Conservation (phyloP, 768 basidiomycete genomes). For the Piloderma croceum region DNA sequence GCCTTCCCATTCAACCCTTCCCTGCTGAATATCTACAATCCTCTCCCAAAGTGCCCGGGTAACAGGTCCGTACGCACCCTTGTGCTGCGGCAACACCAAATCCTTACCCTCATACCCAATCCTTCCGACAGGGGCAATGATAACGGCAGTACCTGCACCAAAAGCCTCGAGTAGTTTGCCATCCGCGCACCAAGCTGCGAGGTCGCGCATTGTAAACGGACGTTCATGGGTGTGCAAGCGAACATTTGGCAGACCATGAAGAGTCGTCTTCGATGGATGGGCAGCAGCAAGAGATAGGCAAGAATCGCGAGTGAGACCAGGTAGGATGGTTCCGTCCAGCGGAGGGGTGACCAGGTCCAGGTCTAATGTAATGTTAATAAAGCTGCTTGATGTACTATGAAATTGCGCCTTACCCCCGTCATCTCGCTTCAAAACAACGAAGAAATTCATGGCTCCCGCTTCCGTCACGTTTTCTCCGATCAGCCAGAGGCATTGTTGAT, state of each 20-base stretch:
- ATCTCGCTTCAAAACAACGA: conserved; percentile 67
- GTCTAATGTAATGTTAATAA: conserved; percentile 39
- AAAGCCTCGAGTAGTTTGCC: conserved; percentile 77
- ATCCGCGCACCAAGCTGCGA: conserved; percentile 50
- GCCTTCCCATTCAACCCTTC: conserved; percentile 45
- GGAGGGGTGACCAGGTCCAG: conserved; percentile 85
- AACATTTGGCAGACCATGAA: conserved; percentile 42
- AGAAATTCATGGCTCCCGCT: conserved; percentile 93
- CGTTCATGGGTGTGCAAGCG: conserved; percentile 62
- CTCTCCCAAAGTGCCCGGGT: conserved; percentile 65
- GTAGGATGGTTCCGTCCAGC: conserved; percentile 86
- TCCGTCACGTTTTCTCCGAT: conserved; percentile 55
- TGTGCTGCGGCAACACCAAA: conserved; percentile 56
- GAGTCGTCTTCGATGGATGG: conserved; percentile 47
- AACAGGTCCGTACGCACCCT: conserved; percentile 76
- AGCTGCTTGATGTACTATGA: conserved; percentile 35
- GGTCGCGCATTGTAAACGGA: conserved; percentile 69
- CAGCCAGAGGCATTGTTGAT: conserved; percentile 88
- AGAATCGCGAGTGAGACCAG: conserved; percentile 87
- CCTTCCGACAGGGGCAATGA: conserved; percentile 64
- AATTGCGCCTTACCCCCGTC: conserved; percentile 51
- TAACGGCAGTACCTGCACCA: conserved; percentile 78
- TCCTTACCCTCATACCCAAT: conserved; percentile 71
- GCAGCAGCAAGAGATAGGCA: conserved; percentile 66
- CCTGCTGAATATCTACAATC: conserved; percentile 40